Base-by-base conservation (phyloP, 768 basidiomycete genomes). In the Solioccasus polychromus region DNA sequence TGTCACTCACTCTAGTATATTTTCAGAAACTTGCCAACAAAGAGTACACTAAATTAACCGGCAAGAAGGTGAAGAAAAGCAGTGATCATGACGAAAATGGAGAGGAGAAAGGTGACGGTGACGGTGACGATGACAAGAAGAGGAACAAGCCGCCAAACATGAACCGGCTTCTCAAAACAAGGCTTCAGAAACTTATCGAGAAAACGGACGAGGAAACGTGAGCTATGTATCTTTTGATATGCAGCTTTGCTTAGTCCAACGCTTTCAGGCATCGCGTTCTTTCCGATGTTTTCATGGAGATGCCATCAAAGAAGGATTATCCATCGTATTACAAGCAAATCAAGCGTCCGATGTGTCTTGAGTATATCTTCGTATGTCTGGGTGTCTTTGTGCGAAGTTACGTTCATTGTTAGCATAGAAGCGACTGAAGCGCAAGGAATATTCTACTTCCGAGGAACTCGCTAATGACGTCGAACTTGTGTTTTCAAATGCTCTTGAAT, bases 381-480 rank as follows among this genome's bases (percentile, higher is more conserved):
- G n/a, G 24, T 17, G 24, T 24, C 22, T 30, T 44, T n/a, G 10
- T 37, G 42, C 8, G 14, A 24, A 8, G 8, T 15, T 34, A 2
- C n/a, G 28, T 41, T 51, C 17, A 52, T 43, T 5, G 20, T 52
- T 14, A 20, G 17, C 25, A 23, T 54, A 97, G 93, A 85, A 83
- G 79, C 80, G 79, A 39, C 71, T 95, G 52, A 85, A 89, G 59
- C 79, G 79, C 45, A 88, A 91, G 61, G 83, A 87, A 53, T 97
- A 95, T 60, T 57, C 61, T 18, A 77, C 73, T 2, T 69, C 78
- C 5, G 71, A 76, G 4, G 83, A 86, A 20, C 95, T 94, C 58
- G 84, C 85, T 35, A 79, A 79, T 8, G 94, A 97, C 48, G 85
- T 94, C 12, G 90, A 93, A 56, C 76, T 93, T 32, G 86, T 97